A percentile compares a stretch with the other conserved stretches of the same genome.
Conservation (phyloP, 2,329 filamentous ascomycete species). For the Lachnum nothofagi region DNA sequence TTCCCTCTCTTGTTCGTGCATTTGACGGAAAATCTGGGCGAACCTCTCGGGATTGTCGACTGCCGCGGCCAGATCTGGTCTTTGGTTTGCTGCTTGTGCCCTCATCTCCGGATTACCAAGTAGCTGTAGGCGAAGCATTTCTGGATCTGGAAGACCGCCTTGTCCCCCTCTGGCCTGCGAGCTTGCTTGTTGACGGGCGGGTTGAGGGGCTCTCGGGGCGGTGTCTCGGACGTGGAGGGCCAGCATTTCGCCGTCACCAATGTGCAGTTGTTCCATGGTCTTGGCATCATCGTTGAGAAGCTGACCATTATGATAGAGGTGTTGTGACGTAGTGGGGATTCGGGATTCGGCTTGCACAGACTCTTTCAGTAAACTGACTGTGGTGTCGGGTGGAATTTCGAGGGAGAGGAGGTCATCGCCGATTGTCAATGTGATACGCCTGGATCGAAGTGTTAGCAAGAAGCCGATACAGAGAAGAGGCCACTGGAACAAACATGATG, state of each 20-base stretch:
- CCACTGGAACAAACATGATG: constrained; percentile 18
- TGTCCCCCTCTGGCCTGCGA: constrained; percentile 27
- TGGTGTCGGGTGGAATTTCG: constrained; percentile 78
- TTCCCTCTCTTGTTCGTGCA: constrained; percentile 65
- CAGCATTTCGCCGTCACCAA: constrained; percentile 88
- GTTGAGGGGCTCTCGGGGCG: constrained; percentile 36
- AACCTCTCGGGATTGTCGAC: constrained; percentile 74
- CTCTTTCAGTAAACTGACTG: constrained; percentile 77
- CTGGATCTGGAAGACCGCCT: constrained; percentile 57
- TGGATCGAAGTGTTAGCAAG: constrained; percentile 35
- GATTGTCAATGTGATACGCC: constrained; percentile 84
- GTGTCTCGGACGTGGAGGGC: constrained; percentile 71
- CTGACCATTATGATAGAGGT: constrained; percentile 85
- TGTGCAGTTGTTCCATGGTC: constrained; percentile 74
- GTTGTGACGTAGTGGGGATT: constrained; percentile 67
- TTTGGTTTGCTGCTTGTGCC: constrained; percentile 63
- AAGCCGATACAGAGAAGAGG: background rate
- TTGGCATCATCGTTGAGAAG: constrained; percentile 71
- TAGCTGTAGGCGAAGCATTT: constrained; percentile 76
- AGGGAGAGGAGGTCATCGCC: constrained; percentile 67
- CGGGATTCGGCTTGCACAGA: constrained; percentile 79
- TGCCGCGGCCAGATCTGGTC: constrained; percentile 71
- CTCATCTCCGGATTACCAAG: constrained; percentile 71
- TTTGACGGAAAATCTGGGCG: constrained; percentile 62
- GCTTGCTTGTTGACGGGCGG: constrained; percentile 33